A percentile compares a stretch with the other conserved stretches of the same genome.
These are phyloP conservation scores for Sphagnum fallax DNA, from an alignment of 228 moss, liverwort and hornwort genomes.

Conservation along the genomic window DNA sequence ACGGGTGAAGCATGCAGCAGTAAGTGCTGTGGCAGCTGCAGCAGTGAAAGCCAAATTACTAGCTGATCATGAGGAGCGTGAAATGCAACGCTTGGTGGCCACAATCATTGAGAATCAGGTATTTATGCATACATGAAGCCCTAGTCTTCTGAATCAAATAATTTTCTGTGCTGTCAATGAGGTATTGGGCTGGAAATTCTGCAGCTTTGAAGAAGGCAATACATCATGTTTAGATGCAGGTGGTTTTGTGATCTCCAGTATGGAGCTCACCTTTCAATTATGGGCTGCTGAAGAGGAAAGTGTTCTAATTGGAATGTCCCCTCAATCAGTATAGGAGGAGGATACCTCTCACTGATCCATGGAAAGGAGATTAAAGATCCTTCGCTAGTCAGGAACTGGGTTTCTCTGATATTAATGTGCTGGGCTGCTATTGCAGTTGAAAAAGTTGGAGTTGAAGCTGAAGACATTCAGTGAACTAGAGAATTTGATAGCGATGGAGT, in stretches of 20 bases:
- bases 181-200: not conserved
- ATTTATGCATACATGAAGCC: conserved; percentile 3
- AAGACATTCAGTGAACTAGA: conserved; percentile 80
- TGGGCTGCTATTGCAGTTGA: conserved; percentile 36
- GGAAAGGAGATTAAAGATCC: too few relatives aligned
- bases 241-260: not conserved
- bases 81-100: conserved; percentile 81
- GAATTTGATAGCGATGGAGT: conserved; percentile 63
- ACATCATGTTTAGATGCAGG: not conserved
- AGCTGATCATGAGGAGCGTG: conserved; percentile 96
- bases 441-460: conserved; percentile 88
- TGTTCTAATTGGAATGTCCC: too few relatives aligned
- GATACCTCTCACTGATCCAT: too few relatives aligned
- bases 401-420: too few relatives aligned
- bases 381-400: too few relatives aligned
- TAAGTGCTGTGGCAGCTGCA: conserved; percentile 83
- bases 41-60: conserved; percentile 95
- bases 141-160: not conserved
- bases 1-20: conserved; percentile 80
- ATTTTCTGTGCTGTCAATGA: not conserved
- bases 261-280: not conserved
- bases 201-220: not conserved
- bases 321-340: too few relatives aligned
- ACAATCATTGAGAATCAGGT: conserved; percentile 92
- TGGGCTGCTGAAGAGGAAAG: too few relatives aligned